Evolutionary conservation across 164 flowering plant genomes (phyloP), one percentile per base, ranked within the genome.

Genomic region (Houttuynia cordata): DNA sequence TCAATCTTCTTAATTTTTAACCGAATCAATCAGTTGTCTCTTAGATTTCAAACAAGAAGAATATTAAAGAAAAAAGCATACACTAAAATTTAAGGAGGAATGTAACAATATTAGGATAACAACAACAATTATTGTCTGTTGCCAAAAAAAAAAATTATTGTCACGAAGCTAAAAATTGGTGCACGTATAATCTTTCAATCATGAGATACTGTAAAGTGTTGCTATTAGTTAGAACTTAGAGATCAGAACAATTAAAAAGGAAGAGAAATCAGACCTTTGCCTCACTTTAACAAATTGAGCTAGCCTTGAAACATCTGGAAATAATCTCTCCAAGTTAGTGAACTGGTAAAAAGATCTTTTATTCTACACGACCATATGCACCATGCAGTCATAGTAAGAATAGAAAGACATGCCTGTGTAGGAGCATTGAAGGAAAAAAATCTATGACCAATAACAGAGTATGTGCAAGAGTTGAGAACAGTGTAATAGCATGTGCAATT

Each of bases 281-380:
- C 96, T 78, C 60, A 93, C 86, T 86, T 87, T 93, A 24, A 81
- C 84, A 59, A 60, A 25, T 62, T 81, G 89, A 23, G 91, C 96
- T 81, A 93, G 74, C 68, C 59, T 93, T 61, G 69, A 67, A 51
- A 86, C 79, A 78, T 87, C 98, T 93, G 85, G 24, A 70, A 62
- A 12, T 30, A 47, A 0, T 24, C 40, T 52, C 49, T 45, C 20
- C 10, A 57, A 42, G 61, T 57, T 54, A 58, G 55, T 47, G 39
- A 60, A 67, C 41, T 34, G 18, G 45, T 24, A 8, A 47, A 53
- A 37, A 12, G 42, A 15, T 8, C 14, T 14, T 45, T 45, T 8
- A 45, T 8, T 45, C 49, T 7, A 30, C 37, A 30, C 37, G 37
- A 30, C 2, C 6, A 2, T 30, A 30, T 30, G 37, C 37, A 30